Conservation (phyloP, 345 rosid species). For the Gossypium anomalum region DNA sequence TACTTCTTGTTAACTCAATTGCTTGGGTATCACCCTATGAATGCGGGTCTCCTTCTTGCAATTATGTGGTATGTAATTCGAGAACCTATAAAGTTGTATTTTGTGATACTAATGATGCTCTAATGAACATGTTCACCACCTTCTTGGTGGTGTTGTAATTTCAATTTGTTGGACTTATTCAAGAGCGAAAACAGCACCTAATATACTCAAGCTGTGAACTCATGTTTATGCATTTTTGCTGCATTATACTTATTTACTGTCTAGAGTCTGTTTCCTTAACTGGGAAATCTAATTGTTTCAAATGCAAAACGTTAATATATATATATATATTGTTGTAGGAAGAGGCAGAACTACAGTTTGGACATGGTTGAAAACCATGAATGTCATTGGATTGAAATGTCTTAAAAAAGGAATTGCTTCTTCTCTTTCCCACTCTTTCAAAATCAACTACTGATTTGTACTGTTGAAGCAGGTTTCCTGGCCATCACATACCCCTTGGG, state of each 20-base stretch:
- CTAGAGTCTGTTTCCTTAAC: not conserved
- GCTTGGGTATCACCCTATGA: not conserved
- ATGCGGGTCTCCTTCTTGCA: not conserved
- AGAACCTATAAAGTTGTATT: not conserved
- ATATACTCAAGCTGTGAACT: not conserved
- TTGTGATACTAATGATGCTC: not conserved
- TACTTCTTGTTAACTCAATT: not conserved
- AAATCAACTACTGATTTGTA: constrained; percentile 9
- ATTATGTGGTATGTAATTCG: not conserved
- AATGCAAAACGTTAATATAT: not conserved
- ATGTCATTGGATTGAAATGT: not conserved
- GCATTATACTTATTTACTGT: not conserved
- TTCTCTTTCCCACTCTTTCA: not conserved
- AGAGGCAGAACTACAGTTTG: not conserved
- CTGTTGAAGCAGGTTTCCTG: constrained; percentile 45
- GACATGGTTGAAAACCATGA: not conserved
- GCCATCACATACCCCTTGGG: constrained; percentile 34
- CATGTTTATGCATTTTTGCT: not conserved
- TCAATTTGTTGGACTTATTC: not conserved
- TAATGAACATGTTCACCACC: not conserved
- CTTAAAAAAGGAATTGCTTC: not conserved
- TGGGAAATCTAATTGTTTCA: not conserved
- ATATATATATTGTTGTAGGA: not conserved
- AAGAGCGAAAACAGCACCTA: not conserved
- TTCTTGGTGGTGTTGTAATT: not conserved